Percentiles rank a stretch among this genome's conserved stretches.
phyloP scores from a whole-genome alignment of 495 filamentous ascomycete genomes.

The Penicillium longicatenatum region DNA sequence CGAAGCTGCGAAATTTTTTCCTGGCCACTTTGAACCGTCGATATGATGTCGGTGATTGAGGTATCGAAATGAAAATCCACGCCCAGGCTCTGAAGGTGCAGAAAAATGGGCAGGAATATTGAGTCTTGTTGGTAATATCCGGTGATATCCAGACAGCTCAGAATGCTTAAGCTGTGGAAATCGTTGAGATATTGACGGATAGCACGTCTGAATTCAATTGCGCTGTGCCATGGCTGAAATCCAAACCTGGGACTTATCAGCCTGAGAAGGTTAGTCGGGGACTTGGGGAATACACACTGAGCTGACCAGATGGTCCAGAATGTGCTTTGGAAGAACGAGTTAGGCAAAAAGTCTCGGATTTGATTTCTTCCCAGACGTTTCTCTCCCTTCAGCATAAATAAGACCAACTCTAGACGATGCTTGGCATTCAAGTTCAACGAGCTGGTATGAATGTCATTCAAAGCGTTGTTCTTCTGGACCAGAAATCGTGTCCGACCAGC shows the following conservation, averaged over 20 bases:
- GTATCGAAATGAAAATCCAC: constrained; percentile 43
- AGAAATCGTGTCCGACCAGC: neutral
- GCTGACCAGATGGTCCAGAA: constrained; percentile 21
- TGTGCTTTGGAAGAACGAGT: constrained; percentile 14
- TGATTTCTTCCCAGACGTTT: constrained; percentile 7
- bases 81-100: constrained; percentile 38
- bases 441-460: constrained; percentile 1
- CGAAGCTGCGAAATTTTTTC: neutral
- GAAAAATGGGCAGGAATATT: constrained; percentile 38
- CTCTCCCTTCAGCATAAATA: constrained; percentile 15
- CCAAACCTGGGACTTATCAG: constrained; percentile 21
- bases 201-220: constrained; percentile 36
- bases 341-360: constrained; percentile 10
- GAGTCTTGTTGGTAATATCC: constrained; percentile 44
- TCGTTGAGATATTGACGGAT: constrained; percentile 29
- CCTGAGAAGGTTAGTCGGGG: neutral
- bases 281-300: constrained; percentile 8
- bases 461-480: constrained; percentile 1
- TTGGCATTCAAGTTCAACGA: constrained; percentile 9
- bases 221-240: constrained; percentile 42
- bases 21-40: constrained; percentile 2
- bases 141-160: constrained; percentile 30
- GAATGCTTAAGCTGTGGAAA: constrained; percentile 28
- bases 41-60: constrained; percentile 1
- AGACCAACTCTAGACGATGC: neutral